Percentiles rank a stretch among this genome's conserved stretches.
Conservation (phyloP, 768 basidiomycete genomes). For the Auricularia sp. region DNA sequence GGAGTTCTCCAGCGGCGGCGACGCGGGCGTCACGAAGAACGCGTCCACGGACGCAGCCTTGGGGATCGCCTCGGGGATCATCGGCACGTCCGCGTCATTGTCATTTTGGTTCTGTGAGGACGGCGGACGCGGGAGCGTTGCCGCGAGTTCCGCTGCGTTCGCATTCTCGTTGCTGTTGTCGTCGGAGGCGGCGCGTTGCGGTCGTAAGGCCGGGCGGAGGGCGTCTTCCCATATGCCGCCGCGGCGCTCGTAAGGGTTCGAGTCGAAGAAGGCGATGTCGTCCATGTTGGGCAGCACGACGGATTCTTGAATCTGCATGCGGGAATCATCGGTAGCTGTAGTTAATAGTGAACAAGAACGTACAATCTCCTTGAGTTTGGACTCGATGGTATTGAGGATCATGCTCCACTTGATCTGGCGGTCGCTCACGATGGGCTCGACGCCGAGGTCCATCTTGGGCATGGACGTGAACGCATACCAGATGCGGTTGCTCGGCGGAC, state of each 20-base stretch:
- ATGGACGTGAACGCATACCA: slow-evolving; percentile 93
- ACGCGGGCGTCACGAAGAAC: slow-evolving; percentile 22
- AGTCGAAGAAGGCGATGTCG: slow-evolving; percentile 94
- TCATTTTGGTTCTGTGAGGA: neutral
- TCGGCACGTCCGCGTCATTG: neutral
- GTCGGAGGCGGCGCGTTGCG: slow-evolving; percentile 1
- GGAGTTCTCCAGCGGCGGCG: slow-evolving; percentile 16
- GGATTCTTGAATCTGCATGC: slow-evolving; percentile 74
- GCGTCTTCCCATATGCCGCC: slow-evolving; percentile 90
- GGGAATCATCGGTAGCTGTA: neutral
- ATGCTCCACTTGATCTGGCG: slow-evolving; percentile 91
- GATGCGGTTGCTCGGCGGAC: slow-evolving; percentile 89
- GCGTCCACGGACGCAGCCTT: neutral
- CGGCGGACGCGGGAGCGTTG: slow-evolving; percentile 5
- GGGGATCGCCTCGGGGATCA: neutral
- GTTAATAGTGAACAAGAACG: slow-evolving; percentile 16
- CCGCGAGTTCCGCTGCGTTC: neutral
- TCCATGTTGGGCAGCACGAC: slow-evolving; percentile 98
- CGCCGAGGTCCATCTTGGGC: slow-evolving; percentile 79
- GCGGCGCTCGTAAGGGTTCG: slow-evolving; percentile 46
- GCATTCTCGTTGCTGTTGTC: neutral
- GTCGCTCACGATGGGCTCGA: slow-evolving; percentile 91
- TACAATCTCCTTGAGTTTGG: slow-evolving; percentile 79
- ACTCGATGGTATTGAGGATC: slow-evolving; percentile 84
- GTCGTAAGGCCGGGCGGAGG: slow-evolving; percentile 15